Evolutionary conservation across 768 basidiomycete genomes (phyloP).

Genomic region (Panaeolus papilionaceus): DNA sequence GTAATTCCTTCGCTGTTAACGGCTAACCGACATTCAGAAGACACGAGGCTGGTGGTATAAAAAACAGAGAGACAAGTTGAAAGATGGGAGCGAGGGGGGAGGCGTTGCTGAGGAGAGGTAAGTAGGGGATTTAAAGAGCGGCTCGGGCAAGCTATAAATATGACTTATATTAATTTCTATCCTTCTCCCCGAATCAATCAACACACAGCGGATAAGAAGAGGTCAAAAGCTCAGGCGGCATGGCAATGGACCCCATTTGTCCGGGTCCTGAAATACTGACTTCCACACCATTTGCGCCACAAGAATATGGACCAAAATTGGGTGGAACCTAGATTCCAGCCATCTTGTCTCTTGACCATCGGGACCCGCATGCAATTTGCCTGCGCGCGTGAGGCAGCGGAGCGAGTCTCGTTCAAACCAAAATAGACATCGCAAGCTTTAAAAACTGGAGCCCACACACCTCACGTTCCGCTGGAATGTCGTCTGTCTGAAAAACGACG

Average conservation of each 20-base stretch:
- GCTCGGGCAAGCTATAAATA: neutral
- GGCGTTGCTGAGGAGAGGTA: neutral
- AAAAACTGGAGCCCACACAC: neutral
- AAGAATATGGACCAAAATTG: neutral
- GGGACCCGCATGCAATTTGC: neutral
- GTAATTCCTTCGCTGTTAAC: neutral
- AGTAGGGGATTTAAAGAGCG: neutral
- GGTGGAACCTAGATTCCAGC: neutral
- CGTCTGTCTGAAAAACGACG: no score
- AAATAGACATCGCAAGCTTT: no score
- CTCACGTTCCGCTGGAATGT: no score
- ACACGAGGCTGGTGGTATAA: neutral
- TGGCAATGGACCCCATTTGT: slow-evolving; percentile 10
- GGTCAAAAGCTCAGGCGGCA: neutral
- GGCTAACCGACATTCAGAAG: slow-evolving; percentile 1
- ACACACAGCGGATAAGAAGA: slow-evolving; percentile 3
- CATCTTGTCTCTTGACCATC: neutral
- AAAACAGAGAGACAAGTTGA: neutral
- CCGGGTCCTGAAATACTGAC: neutral
- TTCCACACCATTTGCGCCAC: slow-evolving; percentile 8
- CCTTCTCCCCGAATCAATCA: neutral
- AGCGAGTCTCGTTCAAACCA: no score
- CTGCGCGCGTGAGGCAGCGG: no score
- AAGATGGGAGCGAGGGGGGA: neutral
- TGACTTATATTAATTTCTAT: slow-evolving; percentile 2